These are phyloP conservation scores for Carex arenaria DNA, from an alignment of 202 grass and related monocot genomes.

Conservation along the genomic window DNA sequence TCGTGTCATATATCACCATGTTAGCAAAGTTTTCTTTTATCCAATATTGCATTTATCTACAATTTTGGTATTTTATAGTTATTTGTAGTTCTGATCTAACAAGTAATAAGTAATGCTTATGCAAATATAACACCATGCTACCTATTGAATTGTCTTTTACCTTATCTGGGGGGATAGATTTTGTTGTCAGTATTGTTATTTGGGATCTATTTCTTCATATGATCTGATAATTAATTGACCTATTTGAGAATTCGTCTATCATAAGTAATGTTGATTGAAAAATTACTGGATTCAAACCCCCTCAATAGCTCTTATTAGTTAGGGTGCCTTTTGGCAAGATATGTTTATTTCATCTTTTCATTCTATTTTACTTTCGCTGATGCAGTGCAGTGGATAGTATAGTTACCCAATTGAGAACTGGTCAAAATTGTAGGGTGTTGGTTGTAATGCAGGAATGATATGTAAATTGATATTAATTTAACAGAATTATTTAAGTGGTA, in stretches of 20 bases:
- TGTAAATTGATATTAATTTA: conserved; percentile 71
- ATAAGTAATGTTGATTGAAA: neutral
- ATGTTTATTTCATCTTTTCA: neutral
- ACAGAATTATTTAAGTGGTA: conserved; percentile 85
- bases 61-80: neutral
- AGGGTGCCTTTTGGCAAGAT: neutral
- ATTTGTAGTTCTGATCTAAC: neutral
- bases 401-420: neutral
- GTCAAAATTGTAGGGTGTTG: conserved; percentile 39
- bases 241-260: neutral
- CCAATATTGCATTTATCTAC: neutral
- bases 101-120: neutral
- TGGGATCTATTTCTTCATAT: neutral
- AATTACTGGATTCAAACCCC: neutral
- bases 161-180: neutral
- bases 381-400: neutral
- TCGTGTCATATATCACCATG: neutral
- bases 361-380: neutral
- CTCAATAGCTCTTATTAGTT: neutral
- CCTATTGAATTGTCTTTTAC: neutral
- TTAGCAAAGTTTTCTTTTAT: neutral
- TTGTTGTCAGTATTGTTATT: neutral
- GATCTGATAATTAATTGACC: neutral
- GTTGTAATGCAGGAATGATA: conserved; percentile 72
- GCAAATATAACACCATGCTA: neutral